Percentiles rank a stretch among this genome's conserved stretches.
These are phyloP conservation scores for Lycium barbarum DNA, from an alignment of 257 asterid genomes.

Conservation along the genomic window DNA sequence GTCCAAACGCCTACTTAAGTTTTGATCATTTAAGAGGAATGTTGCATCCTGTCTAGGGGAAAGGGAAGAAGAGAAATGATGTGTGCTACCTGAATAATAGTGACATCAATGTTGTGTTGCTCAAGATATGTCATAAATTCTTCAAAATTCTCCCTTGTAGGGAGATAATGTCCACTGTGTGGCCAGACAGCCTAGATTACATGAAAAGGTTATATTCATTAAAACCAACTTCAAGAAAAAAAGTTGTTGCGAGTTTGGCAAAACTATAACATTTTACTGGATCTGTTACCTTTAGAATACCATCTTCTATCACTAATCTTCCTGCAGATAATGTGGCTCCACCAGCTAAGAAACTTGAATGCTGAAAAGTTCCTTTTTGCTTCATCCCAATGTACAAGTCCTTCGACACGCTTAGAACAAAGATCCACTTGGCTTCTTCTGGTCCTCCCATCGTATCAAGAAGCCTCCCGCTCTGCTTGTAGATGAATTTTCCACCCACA, in stretches of 20 bases:
- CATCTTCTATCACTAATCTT: constrained; percentile 73
- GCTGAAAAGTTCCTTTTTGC: constrained; percentile 82
- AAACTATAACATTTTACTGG: not conserved
- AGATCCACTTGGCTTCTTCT: constrained; percentile 83
- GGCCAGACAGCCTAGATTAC: constrained; percentile 85
- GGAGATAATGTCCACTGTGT: constrained; percentile 97
- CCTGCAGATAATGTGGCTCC: constrained; percentile 95
- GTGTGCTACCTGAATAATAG: constrained; percentile 64
- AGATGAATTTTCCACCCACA: constrained; percentile 60
- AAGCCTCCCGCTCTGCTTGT: constrained; percentile 64
- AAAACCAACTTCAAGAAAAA: not conserved
- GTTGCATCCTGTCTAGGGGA: not conserved
- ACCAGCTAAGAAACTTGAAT: constrained; percentile 96
- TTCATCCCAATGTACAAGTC: constrained; percentile 74
- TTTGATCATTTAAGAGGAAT: not conserved
- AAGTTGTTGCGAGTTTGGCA: not conserved
- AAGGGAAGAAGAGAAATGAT: not conserved
- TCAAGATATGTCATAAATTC: constrained; percentile 72
- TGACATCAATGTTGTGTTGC: constrained; percentile 63
- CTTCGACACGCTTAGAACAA: constrained; percentile 77
- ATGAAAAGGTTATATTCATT: not conserved
- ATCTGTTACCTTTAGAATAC: constrained; percentile 67
- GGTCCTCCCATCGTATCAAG: constrained; percentile 72
- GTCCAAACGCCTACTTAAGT: not conserved
- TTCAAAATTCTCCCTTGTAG: constrained; percentile 87